Evolutionary conservation across 1,139 yeast species (phyloP).

Genomic region (Trichomonascaceae sp.): DNA sequence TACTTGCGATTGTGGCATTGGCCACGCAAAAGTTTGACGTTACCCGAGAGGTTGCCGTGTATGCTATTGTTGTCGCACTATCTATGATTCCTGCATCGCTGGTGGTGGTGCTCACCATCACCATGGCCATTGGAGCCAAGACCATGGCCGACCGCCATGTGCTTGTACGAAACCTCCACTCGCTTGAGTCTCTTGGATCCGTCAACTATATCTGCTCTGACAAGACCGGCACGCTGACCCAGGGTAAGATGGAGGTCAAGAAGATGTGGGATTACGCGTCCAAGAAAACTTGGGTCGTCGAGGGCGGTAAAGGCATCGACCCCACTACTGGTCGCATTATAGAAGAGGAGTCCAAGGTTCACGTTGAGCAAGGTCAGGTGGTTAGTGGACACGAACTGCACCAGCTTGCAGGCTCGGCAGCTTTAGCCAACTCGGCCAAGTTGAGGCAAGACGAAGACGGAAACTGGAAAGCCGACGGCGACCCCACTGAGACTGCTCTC

Average conservation of each 20-base stretch:
- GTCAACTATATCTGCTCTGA: slow-evolving; percentile 75
- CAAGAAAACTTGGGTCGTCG: not conserved
- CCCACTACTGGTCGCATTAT: slow-evolving; percentile 24
- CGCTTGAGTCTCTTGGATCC: slow-evolving; percentile 70
- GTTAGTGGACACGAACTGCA: not conserved
- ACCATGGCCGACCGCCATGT: slow-evolving; percentile 63
- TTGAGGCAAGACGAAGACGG: slow-evolving; percentile 33
- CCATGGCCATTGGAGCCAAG: slow-evolving; percentile 79
- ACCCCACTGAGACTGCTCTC: slow-evolving; percentile 75
- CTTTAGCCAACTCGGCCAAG: slow-evolving; percentile 62
- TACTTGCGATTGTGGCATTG: slow-evolving; percentile 71
- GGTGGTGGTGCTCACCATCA: slow-evolving; percentile 68
- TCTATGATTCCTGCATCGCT: slow-evolving; percentile 78
- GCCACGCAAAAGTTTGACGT: slow-evolving; percentile 60
- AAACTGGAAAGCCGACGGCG: slow-evolving; percentile 69
- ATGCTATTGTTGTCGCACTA: slow-evolving; percentile 71
- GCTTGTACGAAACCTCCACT: slow-evolving; percentile 65
- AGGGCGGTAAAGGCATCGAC: slow-evolving; percentile 32
- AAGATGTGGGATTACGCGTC: slow-evolving; percentile 41
- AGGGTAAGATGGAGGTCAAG: slow-evolving; percentile 65
- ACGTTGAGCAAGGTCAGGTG: not conserved
- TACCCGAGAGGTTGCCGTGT: slow-evolving; percentile 59
- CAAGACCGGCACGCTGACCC: slow-evolving; percentile 61
- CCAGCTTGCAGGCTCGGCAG: slow-evolving; percentile 28
- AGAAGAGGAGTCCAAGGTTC: slow-evolving; percentile 6